phyloP scores from a whole-genome alignment of 2,329 filamentous ascomycete genomes.

The Diplodia scrobiculata region DNA sequence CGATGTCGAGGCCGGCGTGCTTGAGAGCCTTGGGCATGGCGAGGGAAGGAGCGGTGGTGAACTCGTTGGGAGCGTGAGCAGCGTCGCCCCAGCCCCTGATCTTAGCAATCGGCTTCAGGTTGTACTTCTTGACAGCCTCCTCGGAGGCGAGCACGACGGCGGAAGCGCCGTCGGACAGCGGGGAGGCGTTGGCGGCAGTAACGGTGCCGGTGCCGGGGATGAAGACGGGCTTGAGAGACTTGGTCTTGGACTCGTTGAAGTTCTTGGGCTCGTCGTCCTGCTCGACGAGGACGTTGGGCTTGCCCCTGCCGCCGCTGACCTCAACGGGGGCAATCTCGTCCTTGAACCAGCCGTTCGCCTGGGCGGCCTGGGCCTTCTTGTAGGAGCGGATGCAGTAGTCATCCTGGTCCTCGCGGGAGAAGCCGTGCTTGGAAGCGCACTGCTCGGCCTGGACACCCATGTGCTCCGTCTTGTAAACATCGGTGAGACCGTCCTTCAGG shows the following conservation, averaged over 20 bases:
- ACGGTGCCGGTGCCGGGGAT: slow-evolving; percentile 84
- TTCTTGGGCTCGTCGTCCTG: slow-evolving; percentile 97
- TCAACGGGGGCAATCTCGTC: slow-evolving; percentile 88
- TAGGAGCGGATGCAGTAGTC: slow-evolving; percentile 95
- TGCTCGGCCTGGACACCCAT: slow-evolving; percentile 95
- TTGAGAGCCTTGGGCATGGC: slow-evolving; percentile 97
- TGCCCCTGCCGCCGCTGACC: slow-evolving; percentile 84
- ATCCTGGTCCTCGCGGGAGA: slow-evolving; percentile 85
- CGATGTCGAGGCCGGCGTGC: slow-evolving; percentile 79
- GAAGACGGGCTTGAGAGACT: slow-evolving; percentile 68
- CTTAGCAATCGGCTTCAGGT: slow-evolving; percentile 89
- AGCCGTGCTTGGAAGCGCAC: slow-evolving; percentile 78
- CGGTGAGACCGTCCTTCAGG: slow-evolving; percentile 89
- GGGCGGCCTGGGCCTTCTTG: slow-evolving; percentile 86
- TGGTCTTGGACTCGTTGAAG: slow-evolving; percentile 58
- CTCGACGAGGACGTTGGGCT: slow-evolving; percentile 77
- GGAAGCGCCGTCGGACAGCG: slow-evolving; percentile 90
- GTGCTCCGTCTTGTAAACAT: slow-evolving; percentile 93
- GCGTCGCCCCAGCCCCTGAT: slow-evolving; percentile 98
- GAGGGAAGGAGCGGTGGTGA: slow-evolving; percentile 89
- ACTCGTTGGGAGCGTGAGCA: slow-evolving; percentile 85
- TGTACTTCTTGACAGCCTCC: slow-evolving; percentile 87
- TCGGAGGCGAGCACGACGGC: slow-evolving; percentile 93
- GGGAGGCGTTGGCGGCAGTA: slow-evolving; percentile 94
- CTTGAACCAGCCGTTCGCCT: slow-evolving; percentile 77